Evolutionary conservation across 192 early-diverging fungal species (phyloP), one percentile per base, ranked within the genome.

Genomic region (Umbelopsis ramanniana): DNA sequence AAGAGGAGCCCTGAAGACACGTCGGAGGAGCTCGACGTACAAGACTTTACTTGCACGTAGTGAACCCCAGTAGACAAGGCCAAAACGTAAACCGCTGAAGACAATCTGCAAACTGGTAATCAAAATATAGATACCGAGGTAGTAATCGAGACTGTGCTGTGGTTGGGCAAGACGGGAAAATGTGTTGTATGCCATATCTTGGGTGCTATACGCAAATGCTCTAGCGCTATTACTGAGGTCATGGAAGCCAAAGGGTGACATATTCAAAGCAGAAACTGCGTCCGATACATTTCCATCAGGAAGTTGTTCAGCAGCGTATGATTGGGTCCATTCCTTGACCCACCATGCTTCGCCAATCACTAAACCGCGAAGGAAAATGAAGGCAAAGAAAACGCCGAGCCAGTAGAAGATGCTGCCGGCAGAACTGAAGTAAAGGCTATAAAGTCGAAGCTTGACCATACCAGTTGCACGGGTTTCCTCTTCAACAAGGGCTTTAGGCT

Each of bases 361-460:
- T 40, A 88, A 52, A n/a, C 73, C 17, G 67, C 89, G 85, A n/a
- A 74, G 72, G 33, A 77, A 71, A 10, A 79, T 29, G 4, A 88
- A 73, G 0, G 84, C 60, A 33, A 83, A 73, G 5, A 75, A 48
- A 11, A 91, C 15, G 8, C 88, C 35, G 50, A 87, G 35, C 93
- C 93, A 94, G 74, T 86, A 88, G 55, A 79, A 74, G 8, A 70
- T 24, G 19, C 84, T 74, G n/a, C 93, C 93, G 46, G 85, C 88
- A 46, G 87, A 85, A 47, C 76, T 78, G 71, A 93, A 69, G 77
- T 97, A 99, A 24, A 86, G 81, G 6, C 86, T 69, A 85, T 96
- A 98, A 9, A 98, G 87, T 37, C 81, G 33, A 1, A 83, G 70
- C 46, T 87, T 89, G 69, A 98, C 95, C 38, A 86, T 88, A 23